phyloP scores from a whole-genome alignment of 2,329 filamentous ascomycete genomes.

The Rosellinia necatrix region DNA sequence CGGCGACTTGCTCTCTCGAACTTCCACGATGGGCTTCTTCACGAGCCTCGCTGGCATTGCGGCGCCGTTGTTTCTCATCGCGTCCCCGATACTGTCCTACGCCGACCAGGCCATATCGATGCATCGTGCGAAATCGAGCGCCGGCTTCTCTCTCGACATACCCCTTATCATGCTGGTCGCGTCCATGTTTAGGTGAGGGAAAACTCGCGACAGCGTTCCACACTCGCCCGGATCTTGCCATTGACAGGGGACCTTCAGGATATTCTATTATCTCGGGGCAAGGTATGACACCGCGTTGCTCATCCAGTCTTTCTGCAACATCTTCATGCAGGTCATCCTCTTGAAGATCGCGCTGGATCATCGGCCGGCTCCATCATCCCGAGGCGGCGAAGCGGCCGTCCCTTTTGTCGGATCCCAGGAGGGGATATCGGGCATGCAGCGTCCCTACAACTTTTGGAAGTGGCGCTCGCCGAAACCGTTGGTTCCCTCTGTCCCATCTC shows the following conservation, averaged over 20 bases:
- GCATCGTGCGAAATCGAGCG: constrained; percentile 66
- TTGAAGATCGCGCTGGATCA: constrained; percentile 72
- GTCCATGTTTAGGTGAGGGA: constrained; percentile 62
- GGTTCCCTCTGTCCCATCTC: constrained; percentile 35
- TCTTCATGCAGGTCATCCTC: constrained; percentile 64
- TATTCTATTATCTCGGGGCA: constrained; percentile 72
- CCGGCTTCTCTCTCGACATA: constrained; percentile 72
- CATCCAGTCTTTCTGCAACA: constrained; percentile 68
- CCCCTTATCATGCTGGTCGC: constrained; percentile 74
- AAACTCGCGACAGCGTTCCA: constrained; percentile 1
- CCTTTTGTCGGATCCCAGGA: constrained; percentile 65
- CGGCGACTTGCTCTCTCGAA: not conserved
- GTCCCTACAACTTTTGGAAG: constrained; percentile 83
- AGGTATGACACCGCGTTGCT: constrained; percentile 67
- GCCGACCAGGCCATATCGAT: constrained; percentile 69
- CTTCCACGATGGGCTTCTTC: constrained; percentile 48
- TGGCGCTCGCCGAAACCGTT: constrained; percentile 74
- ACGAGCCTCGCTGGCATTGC: constrained; percentile 58
- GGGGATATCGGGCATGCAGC: constrained; percentile 47
- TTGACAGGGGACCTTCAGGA: constrained; percentile 47
- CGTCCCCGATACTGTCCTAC: constrained; percentile 68
- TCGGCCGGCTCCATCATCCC: constrained; percentile 62
- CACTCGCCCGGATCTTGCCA: not conserved
- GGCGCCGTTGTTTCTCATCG: constrained; percentile 66
- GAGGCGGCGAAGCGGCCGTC: constrained; percentile 61